A percentile compares a stretch with the other conserved stretches of the same genome.
Conservation (phyloP, 2,329 filamentous ascomycete species). For the Colletotrichum sp. region DNA sequence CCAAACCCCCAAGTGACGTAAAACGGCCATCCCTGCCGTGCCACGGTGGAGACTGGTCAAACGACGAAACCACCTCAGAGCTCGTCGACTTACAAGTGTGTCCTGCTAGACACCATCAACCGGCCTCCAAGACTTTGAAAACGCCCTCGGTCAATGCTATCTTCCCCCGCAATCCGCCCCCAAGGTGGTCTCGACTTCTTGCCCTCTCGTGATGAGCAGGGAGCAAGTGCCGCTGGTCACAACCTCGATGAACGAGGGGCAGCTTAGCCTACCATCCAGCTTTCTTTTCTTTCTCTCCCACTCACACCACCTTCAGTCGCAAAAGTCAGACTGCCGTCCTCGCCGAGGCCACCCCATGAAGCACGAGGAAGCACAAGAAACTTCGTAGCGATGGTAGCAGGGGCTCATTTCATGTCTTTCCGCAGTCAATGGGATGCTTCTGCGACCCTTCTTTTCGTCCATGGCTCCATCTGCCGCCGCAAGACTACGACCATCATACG, state of each 20-base stretch:
- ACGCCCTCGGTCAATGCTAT: neutral
- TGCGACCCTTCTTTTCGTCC: neutral
- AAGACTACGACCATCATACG: neutral
- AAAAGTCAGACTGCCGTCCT: neutral
- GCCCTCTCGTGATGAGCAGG: neutral
- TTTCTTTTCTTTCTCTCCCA: neutral
- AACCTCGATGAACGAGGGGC: neutral
- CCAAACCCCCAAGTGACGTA: neutral
- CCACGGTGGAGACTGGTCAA: neutral
- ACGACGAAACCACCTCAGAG: neutral
- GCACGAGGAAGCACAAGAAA: neutral
- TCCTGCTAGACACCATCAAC: neutral
- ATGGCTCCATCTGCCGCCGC: neutral
- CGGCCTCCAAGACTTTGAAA: neutral
- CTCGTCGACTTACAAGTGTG: neutral
- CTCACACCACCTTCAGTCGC: neutral
- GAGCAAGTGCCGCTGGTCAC: neutral
- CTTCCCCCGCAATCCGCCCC: constrained; percentile 9
- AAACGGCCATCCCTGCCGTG: constrained; percentile 11
- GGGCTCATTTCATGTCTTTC: neutral
- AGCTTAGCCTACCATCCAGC: neutral
- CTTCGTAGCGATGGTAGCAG: neutral
- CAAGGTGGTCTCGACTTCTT: neutral
- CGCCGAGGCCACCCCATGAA: neutral
- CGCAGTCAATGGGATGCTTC: neutral